These are phyloP conservation scores for Coemansia biformis DNA, from an alignment of 192 early-diverging fungal species.

Conservation along the genomic window DNA sequence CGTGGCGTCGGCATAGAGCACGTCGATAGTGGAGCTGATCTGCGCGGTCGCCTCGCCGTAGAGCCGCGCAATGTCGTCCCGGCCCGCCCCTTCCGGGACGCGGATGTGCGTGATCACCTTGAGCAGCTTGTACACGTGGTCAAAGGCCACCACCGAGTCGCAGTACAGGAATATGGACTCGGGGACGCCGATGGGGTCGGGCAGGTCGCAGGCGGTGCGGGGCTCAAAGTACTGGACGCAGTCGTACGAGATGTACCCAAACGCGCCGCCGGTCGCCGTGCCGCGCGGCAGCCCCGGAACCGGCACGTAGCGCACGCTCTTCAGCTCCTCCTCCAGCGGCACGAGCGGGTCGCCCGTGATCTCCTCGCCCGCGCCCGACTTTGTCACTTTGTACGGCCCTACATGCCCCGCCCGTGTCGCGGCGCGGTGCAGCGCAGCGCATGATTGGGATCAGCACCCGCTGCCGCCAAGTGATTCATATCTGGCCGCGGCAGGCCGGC, in stretches of 20 bases:
- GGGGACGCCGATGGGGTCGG: slow-evolving; percentile 84
- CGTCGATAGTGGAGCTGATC: slow-evolving; percentile 62
- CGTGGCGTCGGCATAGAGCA: slow-evolving; percentile 65
- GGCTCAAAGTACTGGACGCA: slow-evolving; percentile 99
- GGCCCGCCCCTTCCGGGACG: slow-evolving; percentile 55
- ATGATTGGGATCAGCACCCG: neutral
- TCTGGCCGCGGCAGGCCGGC: neutral
- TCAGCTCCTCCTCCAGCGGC: slow-evolving; percentile 81
- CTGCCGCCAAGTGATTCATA: slow-evolving; percentile 17
- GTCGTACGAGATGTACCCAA: slow-evolving; percentile 97
- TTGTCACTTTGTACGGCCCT: slow-evolving; percentile 85
- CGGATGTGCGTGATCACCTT: slow-evolving; percentile 89
- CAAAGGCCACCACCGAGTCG: slow-evolving; percentile 94
- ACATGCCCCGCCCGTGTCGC: too few species aligned
- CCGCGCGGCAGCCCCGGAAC: slow-evolving; percentile 73
- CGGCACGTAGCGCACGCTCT: slow-evolving; percentile 66
- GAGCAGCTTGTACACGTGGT: slow-evolving; percentile 86
- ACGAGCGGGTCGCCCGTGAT: slow-evolving; percentile 80
- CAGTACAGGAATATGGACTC: slow-evolving; percentile 93
- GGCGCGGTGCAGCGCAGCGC: neutral
- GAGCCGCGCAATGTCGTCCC: slow-evolving; percentile 50
- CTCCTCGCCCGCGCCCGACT: slow-evolving; percentile 66
- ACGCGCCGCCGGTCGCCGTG: slow-evolving; percentile 72
- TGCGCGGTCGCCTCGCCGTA: slow-evolving; percentile 67
- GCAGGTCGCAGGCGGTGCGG: slow-evolving; percentile 67